Evolutionary conservation across 345 rosid species (phyloP).

Genomic region (Gossypium raimondii): DNA sequence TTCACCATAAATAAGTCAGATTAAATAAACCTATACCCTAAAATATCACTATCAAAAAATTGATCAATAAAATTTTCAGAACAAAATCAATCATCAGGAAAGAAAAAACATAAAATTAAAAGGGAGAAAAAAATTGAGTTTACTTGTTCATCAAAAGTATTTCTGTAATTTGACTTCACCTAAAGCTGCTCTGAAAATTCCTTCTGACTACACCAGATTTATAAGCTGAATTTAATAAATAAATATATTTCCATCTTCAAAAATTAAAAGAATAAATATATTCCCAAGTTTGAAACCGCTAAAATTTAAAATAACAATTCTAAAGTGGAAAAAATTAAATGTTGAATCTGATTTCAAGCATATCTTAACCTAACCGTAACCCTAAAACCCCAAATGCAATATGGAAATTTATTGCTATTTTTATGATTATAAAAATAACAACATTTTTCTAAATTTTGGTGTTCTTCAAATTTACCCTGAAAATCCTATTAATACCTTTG

Average conservation of each 20-base stretch:
- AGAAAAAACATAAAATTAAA: background rate
- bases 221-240: no score
- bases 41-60: background rate
- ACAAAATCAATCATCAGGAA: background rate
- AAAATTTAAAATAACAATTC: background rate
- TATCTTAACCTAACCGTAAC: slow-evolving; percentile 39
- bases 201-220: slow-evolving; percentile 29
- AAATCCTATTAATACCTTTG: slow-evolving; percentile 22
- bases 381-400: slow-evolving; percentile 21
- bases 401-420: background rate
- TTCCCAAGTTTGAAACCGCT: background rate
- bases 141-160: slow-evolving; percentile 34
- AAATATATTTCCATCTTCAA: slow-evolving; percentile 1
- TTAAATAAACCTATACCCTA: slow-evolving; percentile 3
- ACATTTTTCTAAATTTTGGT: background rate
- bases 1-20: background rate
- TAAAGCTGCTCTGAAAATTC: slow-evolving; percentile 32
- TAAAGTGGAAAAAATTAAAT: background rate
- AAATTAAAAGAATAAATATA: background rate
- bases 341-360: slow-evolving; percentile 26
- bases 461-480: slow-evolving; percentile 26
- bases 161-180: slow-evolving; percentile 28
- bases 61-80: background rate
- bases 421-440: slow-evolving; percentile 1
- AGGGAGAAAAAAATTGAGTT: slow-evolving; percentile 19